Base-by-base conservation (phyloP, 805 yeast genomes). In the Wickerhamomyces tratensis region DNA sequence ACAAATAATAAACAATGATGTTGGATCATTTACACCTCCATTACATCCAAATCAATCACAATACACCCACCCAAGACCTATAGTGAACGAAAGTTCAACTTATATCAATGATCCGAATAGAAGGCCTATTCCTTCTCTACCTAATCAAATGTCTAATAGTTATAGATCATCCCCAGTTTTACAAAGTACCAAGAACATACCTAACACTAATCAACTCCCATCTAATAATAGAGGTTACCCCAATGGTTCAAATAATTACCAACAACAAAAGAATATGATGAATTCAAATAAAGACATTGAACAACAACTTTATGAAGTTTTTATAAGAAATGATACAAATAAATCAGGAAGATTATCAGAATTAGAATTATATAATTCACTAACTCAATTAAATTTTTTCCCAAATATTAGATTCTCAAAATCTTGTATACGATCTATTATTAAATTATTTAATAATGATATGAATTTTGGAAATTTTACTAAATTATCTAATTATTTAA, bases 401-500 rank as follows among this genome's bases (percentile, higher is more conserved):
- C 34, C 34, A 8, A 77, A 77, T 43, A 69, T 86, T 4, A 65
- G 69, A 43, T 82, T 82, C 56, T 74, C 76, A 49, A 68, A 74
- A 14, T 70, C 76, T 26, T 80, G 88, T 1, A 74, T 82, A 35
- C 56, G 66, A 40, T 61, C 81, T 33, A 79, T 82, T 82, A 74
- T 81, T 46, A 70, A 73, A 53, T 59, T 82, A 52, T 81, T 82
- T 56, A 79, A 79, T 49, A 69, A 71, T 39, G 69, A 71, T 46
- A 61, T 74, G 12, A 68, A 71, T 38, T 77, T 76, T 48, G 76
- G 70, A 39, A 88, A 82, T 59, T 82, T 82, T 52, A 75, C 74
- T 41, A 77, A 78, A 45, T 62, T 82, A 43, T 79, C 86, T 86
- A 77, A 79, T 52, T 79, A 81, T 49, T 62, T 82, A 37, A 65